These are phyloP conservation scores for Didymella arachidicola DNA, from an alignment of 2,329 filamentous ascomycete species.

Conservation along the genomic window DNA sequence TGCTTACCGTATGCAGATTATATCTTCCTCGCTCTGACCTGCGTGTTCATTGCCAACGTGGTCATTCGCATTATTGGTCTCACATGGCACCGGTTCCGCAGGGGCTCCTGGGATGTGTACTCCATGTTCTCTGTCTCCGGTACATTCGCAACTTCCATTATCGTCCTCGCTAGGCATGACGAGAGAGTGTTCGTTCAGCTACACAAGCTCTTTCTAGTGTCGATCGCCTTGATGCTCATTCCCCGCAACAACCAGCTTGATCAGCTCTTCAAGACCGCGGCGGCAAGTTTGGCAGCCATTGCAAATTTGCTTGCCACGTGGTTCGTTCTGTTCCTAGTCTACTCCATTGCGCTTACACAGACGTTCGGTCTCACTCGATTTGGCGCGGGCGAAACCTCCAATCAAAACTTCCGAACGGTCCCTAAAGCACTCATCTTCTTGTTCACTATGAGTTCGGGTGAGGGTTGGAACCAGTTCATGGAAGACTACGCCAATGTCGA, in stretches of 20 bases:
- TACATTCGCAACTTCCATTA: constrained; percentile 80
- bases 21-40: constrained; percentile 80
- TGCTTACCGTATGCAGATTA: constrained; percentile 59
- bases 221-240: constrained; percentile 87
- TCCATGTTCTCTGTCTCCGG: constrained; percentile 81
- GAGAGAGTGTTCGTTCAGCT: constrained; percentile 74
- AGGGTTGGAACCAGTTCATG: constrained; percentile 98
- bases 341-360: constrained; percentile 94
- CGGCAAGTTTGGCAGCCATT: constrained; percentile 89
- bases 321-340: constrained; percentile 96
- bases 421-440: constrained; percentile 92
- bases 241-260: constrained; percentile 96
- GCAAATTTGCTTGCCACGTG: constrained; percentile 93
- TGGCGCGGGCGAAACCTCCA: constrained; percentile 72
- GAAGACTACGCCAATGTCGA: constrained; percentile 87
- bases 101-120: constrained; percentile 95
- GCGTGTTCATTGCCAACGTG: constrained; percentile 85
- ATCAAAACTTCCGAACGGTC: constrained; percentile 92
- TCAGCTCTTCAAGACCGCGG: constrained; percentile 97
- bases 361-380: constrained; percentile 95
- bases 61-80: constrained; percentile 84
- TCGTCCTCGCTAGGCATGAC: constrained; percentile 69
- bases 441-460: constrained; percentile 90
- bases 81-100: constrained; percentile 88
- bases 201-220: constrained; percentile 93